Conservation (phyloP, 2,329 filamentous ascomycete species). For the Acarospora socialis region DNA sequence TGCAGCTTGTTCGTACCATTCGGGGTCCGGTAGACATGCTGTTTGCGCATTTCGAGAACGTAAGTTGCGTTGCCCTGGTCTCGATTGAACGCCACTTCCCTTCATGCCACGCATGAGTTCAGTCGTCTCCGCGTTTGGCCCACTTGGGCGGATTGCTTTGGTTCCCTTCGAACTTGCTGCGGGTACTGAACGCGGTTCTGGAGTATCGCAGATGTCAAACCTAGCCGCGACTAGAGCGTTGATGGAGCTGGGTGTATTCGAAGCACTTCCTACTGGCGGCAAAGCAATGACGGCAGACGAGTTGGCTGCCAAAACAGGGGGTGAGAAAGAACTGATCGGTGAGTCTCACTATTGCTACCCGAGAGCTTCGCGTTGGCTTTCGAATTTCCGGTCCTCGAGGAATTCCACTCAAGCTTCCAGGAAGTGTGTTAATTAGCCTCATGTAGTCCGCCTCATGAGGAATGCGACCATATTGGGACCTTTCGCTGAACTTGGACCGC, state of each 20-base stretch:
- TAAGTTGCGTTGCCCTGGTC: no score
- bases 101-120: no score
- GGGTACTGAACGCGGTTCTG: slow-evolving; percentile 1
- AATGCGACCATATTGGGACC: slow-evolving; percentile 12
- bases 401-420: no score
- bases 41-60: no score
- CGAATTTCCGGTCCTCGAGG: no score
- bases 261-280: slow-evolving; percentile 14
- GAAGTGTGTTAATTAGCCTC: no score
- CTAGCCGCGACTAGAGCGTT: slow-evolving; percentile 14
- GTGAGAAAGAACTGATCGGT: no score
- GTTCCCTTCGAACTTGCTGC: slow-evolving; percentile 1
- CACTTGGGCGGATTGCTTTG: background rate
- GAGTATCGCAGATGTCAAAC: slow-evolving; percentile 14
- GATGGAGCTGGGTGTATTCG: slow-evolving; percentile 14
- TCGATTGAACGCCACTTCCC: no score
- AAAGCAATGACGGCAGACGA: slow-evolving; percentile 6
- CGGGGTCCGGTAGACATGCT: slow-evolving; percentile 15
- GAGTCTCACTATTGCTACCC: no score
- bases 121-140: no score
- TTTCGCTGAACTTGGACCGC: slow-evolving; percentile 13
- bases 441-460: slow-evolving; percentile 16
- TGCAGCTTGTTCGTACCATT: slow-evolving; percentile 13
- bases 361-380: no score
- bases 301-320: no score